Percentiles rank a stretch among this genome's conserved stretches.
phyloP scores from a whole-genome alignment of 208 protist species.

The Entamoeba histolytica region DNA sequence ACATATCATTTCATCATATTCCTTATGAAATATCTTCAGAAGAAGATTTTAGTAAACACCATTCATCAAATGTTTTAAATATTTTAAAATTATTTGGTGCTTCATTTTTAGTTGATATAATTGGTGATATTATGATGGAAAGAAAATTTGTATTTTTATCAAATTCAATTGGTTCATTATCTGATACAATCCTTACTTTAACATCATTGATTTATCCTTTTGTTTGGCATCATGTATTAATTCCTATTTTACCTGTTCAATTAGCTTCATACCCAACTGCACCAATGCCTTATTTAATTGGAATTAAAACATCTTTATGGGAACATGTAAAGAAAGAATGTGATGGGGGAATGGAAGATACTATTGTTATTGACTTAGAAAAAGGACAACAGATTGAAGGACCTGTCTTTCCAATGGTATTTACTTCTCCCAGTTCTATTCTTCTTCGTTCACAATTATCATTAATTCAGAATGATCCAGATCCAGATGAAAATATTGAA shows the following conservation, averaged over 20 bases:
- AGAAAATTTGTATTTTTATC: neutral
- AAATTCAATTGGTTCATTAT: neutral
- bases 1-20: neutral
- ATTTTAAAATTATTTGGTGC: neutral
- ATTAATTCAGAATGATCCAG: neutral
- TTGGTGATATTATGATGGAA: neutral
- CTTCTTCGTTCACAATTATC: neutral
- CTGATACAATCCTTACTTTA: neutral
- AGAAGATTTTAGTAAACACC: neutral
- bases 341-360: neutral
- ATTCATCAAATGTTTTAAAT: neutral
- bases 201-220: neutral
- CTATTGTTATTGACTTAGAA: neutral
- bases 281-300: neutral
- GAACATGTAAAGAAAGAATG: neutral
- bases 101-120: neutral
- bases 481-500: neutral
- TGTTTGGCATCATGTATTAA: neutral
- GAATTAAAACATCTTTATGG: neutral
- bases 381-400: neutral
- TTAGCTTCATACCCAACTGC: neutral
- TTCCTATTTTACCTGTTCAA: neutral
- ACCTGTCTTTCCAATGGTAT: neutral
- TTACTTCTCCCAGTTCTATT: neutral
- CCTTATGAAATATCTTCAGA: neutral